Conservation (phyloP, 768 basidiomycete genomes). For the Piloderma croceum region DNA sequence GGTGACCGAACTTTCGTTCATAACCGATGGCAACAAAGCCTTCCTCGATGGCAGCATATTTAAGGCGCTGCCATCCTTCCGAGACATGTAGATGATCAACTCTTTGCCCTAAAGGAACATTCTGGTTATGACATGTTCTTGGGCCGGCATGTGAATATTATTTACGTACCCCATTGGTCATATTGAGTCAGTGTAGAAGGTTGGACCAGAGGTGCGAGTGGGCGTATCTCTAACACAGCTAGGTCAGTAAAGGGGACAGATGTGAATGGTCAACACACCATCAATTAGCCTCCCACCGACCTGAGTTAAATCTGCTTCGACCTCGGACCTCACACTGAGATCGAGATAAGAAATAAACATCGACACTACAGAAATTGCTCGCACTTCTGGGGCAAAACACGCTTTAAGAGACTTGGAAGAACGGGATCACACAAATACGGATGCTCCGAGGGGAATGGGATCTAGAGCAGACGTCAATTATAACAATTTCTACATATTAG, state of each 20-base stretch:
- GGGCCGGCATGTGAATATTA: no score
- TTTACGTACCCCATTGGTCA: slow-evolving; percentile 38
- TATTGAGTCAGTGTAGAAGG: slow-evolving; percentile 62
- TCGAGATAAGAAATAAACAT: not conserved
- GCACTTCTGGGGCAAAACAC: slow-evolving; percentile 46
- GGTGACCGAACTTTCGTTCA: slow-evolving; percentile 54
- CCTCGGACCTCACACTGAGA: slow-evolving; percentile 38
- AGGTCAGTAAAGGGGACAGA: not conserved
- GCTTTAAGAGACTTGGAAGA: slow-evolving; percentile 53
- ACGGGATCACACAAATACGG: slow-evolving; percentile 59
- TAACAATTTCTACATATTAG: slow-evolving; percentile 1
- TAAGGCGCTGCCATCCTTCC: slow-evolving; percentile 68
- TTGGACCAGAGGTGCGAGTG: slow-evolving; percentile 35
- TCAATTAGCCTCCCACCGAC: slow-evolving; percentile 50
- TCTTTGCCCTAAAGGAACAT: slow-evolving; percentile 64
- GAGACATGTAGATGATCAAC: slow-evolving; percentile 64
- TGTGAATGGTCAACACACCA: slow-evolving; percentile 34
- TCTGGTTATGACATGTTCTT: no score
- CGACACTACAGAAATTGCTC: slow-evolving; percentile 5
- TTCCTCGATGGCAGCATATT: slow-evolving; percentile 54
- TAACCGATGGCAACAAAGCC: slow-evolving; percentile 66
- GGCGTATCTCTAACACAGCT: slow-evolving; percentile 38
- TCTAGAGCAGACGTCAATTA: slow-evolving; percentile 28
- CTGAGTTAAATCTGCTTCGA: slow-evolving; percentile 62
- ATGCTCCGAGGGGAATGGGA: slow-evolving; percentile 50